Conservation (phyloP, 1,139 yeast species). For the Candida gigantensis region DNA sequence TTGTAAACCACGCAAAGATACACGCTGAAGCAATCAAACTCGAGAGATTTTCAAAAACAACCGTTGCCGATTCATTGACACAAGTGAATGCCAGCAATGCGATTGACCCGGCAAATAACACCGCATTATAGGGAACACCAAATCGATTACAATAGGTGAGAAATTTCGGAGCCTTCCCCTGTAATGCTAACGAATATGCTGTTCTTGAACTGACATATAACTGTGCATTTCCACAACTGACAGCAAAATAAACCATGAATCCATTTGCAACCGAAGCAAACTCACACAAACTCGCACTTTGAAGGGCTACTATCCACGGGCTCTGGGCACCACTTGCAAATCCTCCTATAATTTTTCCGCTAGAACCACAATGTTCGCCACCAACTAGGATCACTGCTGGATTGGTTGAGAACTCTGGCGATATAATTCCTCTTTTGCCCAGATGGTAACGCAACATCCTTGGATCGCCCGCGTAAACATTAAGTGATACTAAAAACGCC, state of each 20-base stretch:
- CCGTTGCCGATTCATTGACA: slow-evolving; percentile 57
- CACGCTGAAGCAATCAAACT: slow-evolving; percentile 71
- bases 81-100: slow-evolving; percentile 64
- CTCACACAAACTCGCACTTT: slow-evolving; percentile 64
- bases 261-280: slow-evolving; percentile 66
- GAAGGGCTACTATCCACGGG: slow-evolving; percentile 82
- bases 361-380: slow-evolving; percentile 37
- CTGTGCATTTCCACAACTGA: slow-evolving; percentile 76
- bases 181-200: slow-evolving; percentile 70
- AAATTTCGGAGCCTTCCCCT: slow-evolving; percentile 64
- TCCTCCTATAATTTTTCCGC: slow-evolving; percentile 45
- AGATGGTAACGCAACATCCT: slow-evolving; percentile 56
- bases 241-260: slow-evolving; percentile 70
- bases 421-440: slow-evolving; percentile 34
- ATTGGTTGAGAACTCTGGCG: slow-evolving; percentile 25
- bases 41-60: slow-evolving; percentile 66
- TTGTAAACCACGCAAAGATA: slow-evolving; percentile 77
- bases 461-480: slow-evolving; percentile 76
- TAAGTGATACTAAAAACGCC: slow-evolving; percentile 70
- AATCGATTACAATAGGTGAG: slow-evolving; percentile 59
- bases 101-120: slow-evolving; percentile 59
- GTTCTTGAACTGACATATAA: slow-evolving; percentile 80
- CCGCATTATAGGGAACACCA: slow-evolving; percentile 77
- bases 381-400: slow-evolving; percentile 43
- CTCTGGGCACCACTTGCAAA: slow-evolving; percentile 63